Base-by-base conservation (phyloP, 1,139 yeast species). In the Geotrichum citri-aurantii region DNA sequence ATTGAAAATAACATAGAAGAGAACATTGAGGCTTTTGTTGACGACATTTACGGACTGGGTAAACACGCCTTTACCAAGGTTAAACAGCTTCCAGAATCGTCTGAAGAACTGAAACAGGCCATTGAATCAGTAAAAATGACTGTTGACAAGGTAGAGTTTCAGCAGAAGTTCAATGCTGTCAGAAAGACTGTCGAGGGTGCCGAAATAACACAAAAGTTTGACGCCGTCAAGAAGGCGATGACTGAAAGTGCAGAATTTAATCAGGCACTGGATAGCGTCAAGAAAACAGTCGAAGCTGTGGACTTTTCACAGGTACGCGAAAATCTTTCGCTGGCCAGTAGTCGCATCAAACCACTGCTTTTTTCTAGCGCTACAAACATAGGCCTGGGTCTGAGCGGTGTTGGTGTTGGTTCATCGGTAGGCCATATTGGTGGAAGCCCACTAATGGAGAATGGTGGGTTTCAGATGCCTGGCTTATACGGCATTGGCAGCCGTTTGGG, bases 11-110 rank as follows among this genome's bases (percentile, higher is more conserved):
- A 47, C 11, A 50, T 57, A 12, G 59, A 57, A 29, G 52, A 57
- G 12, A 49, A 57, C 46, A 57, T 57, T 42, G 59, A 57, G 21
- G 55, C 57, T 2, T 53, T 57, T 49, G 59, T 57, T 7, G 59
- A 50, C 24, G 55, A 57, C 40, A 46, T 57, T n/a, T 42, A 50
- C 40, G 52, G 57, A 26, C 21, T 54, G 37, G 37, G 59, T 42
- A 44, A 54, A 49, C 56, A 49, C 17, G 59, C 59, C 17, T 17
- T 48, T 2, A 46, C 49, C 21, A 52, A 26, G n/a, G 56, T 53
- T 1, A 42, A 26, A 17, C 23, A 33, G 48, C 21, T 46, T 23
- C 52, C 47, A 8, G 52, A 31, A 23, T 14, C 24, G 21, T 14
- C 27, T 12, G 42, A 40, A 10, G 54, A 50, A 40, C 10, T 40